Evolutionary conservation across 2,329 filamentous ascomycete species (phyloP).

Genomic region (Phialophora verrucosa): DNA sequence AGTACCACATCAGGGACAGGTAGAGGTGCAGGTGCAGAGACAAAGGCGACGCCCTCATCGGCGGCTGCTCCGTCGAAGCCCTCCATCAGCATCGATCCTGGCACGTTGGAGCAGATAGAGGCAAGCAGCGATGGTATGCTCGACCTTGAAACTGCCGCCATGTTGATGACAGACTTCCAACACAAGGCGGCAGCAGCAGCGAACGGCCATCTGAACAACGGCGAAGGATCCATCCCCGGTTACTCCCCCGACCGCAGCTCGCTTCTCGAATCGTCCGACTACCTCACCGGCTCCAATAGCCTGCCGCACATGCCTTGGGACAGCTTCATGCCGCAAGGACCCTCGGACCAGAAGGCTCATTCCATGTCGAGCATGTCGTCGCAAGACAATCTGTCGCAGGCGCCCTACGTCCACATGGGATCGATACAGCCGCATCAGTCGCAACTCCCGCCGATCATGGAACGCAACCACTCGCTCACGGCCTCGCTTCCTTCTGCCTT

Average conservation of each 20-base stretch:
- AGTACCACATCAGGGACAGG: slow-evolving; percentile 11
- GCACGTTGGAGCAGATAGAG: slow-evolving; percentile 90
- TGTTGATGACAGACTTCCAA: slow-evolving; percentile 98
- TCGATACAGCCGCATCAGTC: slow-evolving; percentile 63
- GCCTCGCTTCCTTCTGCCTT: slow-evolving; percentile 69
- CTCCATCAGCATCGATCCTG: slow-evolving; percentile 79
- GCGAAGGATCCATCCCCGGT: slow-evolving; percentile 60
- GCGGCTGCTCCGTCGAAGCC: slow-evolving; percentile 68
- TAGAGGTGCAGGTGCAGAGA: slow-evolving; percentile 54
- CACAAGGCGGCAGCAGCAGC: slow-evolving; percentile 82
- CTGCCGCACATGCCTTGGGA: slow-evolving; percentile 92
- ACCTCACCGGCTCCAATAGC: slow-evolving; percentile 77
- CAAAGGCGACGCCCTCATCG: slow-evolving; percentile 65
- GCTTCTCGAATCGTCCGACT: slow-evolving; percentile 78
- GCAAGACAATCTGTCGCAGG: slow-evolving; percentile 67
- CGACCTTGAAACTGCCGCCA: slow-evolving; percentile 95
- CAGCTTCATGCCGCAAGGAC: slow-evolving; percentile 74
- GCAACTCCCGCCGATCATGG: slow-evolving; percentile 72
- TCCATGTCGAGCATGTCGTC: slow-evolving; percentile 72
- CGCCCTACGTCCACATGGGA: slow-evolving; percentile 65
- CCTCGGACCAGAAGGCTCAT: slow-evolving; percentile 74
- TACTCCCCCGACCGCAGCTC: slow-evolving; percentile 74
- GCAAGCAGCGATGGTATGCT: slow-evolving; percentile 88
- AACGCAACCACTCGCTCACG: slow-evolving; percentile 63
- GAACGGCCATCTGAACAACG: slow-evolving; percentile 57